Evolutionary conservation across 2,329 filamentous ascomycete genomes (phyloP), one percentile per base, ranked within the genome.

Genomic region (Hymenoscyphus occultus): DNA sequence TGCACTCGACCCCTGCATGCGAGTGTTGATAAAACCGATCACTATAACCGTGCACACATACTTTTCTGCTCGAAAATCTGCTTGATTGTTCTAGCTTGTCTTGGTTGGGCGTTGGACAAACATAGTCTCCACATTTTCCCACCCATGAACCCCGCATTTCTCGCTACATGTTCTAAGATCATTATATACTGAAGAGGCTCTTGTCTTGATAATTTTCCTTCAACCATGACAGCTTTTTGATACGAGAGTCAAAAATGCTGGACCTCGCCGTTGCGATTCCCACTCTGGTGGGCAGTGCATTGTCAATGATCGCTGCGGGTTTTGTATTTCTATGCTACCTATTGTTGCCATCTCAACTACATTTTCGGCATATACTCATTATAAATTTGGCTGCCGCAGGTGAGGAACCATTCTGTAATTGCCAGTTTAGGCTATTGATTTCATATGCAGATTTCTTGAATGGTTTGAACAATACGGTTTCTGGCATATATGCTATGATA

Each of bases 351-450:
- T 61, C 68, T 14, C 67, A 70, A 28, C 58, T 61, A 59, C 69
- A 71, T 60, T 71, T 69, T 60, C 65, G 69, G 62, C 69, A 71
- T 59, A 67, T 67, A 6, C 62, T 71, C 16, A 71, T 71, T 31
- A 59, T 70, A 54, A 71, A 71, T 57, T 60, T 71, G 9, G 65
- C 67, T 45, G 60, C 65, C 12, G 69, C 68, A 42, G 67, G 69
- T 71, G 31, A 66, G 64, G 54, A 31, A 22, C 7, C 12, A 1
- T 28, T 39, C 6, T 28, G 9, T 19, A 65, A 62, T 66, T 48
- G 69, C 65, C 58, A 51, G 65, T 22, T 66, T n/a, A 5, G 5
- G 42, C 6, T 45, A 16, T n/a, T 45, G 16, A 45, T 16, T n/a
- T 6, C 42, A n/a, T 19, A 5, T n/a, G 14, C 42, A 45, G 42